A percentile compares a stretch with the other conserved stretches of the same genome.
Conservation (phyloP, 75 land plant species). For the Pinus albicaulis region DNA sequence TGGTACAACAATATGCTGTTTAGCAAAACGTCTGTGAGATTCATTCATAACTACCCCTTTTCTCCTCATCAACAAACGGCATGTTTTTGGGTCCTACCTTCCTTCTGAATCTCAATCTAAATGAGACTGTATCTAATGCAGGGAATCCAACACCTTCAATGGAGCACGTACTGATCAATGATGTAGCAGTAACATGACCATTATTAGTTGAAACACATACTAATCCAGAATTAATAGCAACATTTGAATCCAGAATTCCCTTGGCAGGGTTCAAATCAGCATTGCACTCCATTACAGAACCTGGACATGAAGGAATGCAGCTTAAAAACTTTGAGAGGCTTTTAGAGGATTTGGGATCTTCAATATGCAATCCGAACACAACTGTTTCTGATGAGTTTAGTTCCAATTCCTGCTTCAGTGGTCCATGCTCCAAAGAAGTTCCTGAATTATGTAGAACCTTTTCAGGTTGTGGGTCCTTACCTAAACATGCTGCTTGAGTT, state of each 20-base stretch:
- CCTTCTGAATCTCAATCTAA: neutral
- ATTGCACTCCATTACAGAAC: neutral
- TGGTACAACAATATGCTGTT: neutral
- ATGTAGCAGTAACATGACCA: neutral
- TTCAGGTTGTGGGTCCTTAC: neutral
- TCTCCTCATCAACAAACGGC: neutral
- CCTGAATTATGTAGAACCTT: neutral
- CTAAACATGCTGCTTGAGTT: neutral
- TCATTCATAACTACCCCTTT: neutral
- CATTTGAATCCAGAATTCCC: neutral
- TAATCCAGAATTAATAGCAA: neutral
- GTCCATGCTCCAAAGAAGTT: neutral
- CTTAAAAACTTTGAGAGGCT: neutral
- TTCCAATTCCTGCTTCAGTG: neutral
- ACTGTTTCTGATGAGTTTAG: neutral
- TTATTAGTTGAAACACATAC: neutral
- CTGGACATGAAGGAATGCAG: conserved; percentile 5
- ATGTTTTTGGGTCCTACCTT: neutral
- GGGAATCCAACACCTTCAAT: neutral
- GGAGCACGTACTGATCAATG: neutral
- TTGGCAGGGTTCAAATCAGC: neutral
- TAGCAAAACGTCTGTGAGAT: too few relatives aligned
- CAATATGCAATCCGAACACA: neutral
- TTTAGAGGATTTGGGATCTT: neutral
- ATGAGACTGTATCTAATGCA: neutral